A percentile compares a stretch with the other conserved stretches of the same genome.
Conservation (phyloP, 495 filamentous ascomycete genomes). For the Aspergillus affinis region DNA sequence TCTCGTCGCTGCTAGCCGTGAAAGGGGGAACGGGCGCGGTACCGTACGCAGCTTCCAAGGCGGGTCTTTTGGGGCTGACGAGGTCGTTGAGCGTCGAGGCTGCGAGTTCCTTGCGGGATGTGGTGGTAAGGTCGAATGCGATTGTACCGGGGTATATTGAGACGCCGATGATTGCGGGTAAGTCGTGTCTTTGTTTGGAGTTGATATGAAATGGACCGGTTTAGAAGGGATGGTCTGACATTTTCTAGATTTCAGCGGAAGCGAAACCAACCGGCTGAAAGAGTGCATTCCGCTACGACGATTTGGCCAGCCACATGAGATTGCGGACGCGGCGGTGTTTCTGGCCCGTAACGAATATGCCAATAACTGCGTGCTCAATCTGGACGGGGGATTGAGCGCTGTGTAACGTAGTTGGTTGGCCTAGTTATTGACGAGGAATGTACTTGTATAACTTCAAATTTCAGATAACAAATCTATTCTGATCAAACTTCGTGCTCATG, state of each 20-base stretch:
- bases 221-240: background rate
- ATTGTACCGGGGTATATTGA: slow-evolving; percentile 83
- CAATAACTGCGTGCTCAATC: slow-evolving; percentile 79
- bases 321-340: slow-evolving; percentile 80
- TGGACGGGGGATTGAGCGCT: slow-evolving; percentile 83
- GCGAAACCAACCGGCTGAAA: slow-evolving; percentile 33
- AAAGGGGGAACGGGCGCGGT: slow-evolving; percentile 64
- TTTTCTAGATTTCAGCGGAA: slow-evolving; percentile 35
- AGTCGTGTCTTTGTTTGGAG: slow-evolving; percentile 14
- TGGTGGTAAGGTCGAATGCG: slow-evolving; percentile 69
- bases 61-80: slow-evolving; percentile 75
- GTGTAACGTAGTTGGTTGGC: slow-evolving; percentile 29
- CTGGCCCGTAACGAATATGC: slow-evolving; percentile 76
- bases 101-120: slow-evolving; percentile 30
- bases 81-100: slow-evolving; percentile 67
- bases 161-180: slow-evolving; percentile 74
- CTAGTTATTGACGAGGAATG: too few species aligned
- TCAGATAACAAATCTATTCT: too few species aligned
- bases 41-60: slow-evolving; percentile 78
- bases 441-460: background rate
- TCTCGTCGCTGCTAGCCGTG: slow-evolving; percentile 68
- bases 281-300: slow-evolving; percentile 64
- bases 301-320: slow-evolving; percentile 65
- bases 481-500: background rate
- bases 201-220: background rate